Conservation (phyloP, 768 basidiomycete species). For the Infundibulicybe gibba region DNA sequence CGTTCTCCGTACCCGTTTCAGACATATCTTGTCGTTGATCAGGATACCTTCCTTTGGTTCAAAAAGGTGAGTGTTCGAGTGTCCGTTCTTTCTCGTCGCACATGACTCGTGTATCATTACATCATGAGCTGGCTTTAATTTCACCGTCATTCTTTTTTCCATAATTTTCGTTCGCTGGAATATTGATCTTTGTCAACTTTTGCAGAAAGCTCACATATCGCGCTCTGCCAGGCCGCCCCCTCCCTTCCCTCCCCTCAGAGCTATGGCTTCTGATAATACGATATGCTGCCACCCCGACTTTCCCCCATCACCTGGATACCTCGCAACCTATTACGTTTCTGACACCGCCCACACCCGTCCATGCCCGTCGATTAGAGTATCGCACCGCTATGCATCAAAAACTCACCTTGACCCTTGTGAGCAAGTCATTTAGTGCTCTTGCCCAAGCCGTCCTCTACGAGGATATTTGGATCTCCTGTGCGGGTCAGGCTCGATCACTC, state of each 20-base stretch:
- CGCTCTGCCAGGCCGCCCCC: background rate
- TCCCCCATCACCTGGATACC: slow-evolving; percentile 39
- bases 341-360: slow-evolving; percentile 31
- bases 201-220: too few species aligned
- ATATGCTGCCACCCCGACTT: slow-evolving; percentile 39
- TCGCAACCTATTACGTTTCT: slow-evolving; percentile 58
- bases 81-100: too few species aligned
- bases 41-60: too few species aligned
- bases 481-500: slow-evolving; percentile 43
- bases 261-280: slow-evolving; percentile 66
- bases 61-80: too few species aligned
- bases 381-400: slow-evolving; percentile 45
- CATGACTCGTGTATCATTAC: too few species aligned
- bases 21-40: too few species aligned
- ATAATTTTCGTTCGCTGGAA: too few species aligned
- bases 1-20: too few species aligned
- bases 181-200: too few species aligned
- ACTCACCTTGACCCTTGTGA: slow-evolving; percentile 49
- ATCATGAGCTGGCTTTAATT: too few species aligned
- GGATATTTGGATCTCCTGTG: slow-evolving; percentile 64
- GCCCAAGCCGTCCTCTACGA: slow-evolving; percentile 59
- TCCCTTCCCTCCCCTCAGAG: slow-evolving; percentile 54
- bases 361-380: slow-evolving; percentile 39
- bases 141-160: too few species aligned
- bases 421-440: slow-evolving; percentile 48